Base-by-base conservation (phyloP, 495 filamentous ascomycete species). In the Jackrogersella multiformis region DNA sequence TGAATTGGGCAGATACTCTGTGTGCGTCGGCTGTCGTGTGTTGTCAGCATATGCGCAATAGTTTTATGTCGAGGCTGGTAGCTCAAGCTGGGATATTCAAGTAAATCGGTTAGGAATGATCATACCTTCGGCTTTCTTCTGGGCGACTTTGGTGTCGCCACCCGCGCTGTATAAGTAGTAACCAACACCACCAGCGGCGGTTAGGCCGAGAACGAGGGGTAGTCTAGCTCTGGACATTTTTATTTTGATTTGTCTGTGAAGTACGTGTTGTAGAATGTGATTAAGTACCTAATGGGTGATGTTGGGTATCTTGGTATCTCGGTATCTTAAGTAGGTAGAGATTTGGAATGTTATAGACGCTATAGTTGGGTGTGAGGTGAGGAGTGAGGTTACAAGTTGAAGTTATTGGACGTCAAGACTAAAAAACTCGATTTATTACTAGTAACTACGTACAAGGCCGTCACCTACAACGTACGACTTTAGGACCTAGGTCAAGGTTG, bases 81-180 rank as follows among this genome's bases (percentile, higher is more conserved):
- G 7, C 10, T 30, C 20, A 20, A 24, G 8, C 18, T 13, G 8
- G 32, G n/a, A 28, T 28, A 12, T 30, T 36, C 4, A 26, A 18
- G 18, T 1, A 13, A 7, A 1, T 18, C n/a, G n/a, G 21, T 42
- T 32, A 13, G 20, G 13, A 13, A 56, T 26, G 0, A 32, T 34
- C 39, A 51, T 78, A 97, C 95, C 83, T 81, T 96, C 92, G 66
- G 90, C 82, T 62, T 93, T 78, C 81, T 94, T 91, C 83, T 90
- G 85, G 9, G 94, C 94, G 24, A 85, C 85, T 60, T 90, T 88
- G n/a, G 91, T 86, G 74, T 89, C 83, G 34, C 95, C 95, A 51
- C 94, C 93, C 0, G 94, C 91, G 20, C 80, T 83, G 79, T 97
- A 98, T 54, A 98, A 83, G 82, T 98, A 99, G 85, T 97, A 97